Conservation (phyloP, 305 asterid genomes). For the Plantago coronopus region DNA sequence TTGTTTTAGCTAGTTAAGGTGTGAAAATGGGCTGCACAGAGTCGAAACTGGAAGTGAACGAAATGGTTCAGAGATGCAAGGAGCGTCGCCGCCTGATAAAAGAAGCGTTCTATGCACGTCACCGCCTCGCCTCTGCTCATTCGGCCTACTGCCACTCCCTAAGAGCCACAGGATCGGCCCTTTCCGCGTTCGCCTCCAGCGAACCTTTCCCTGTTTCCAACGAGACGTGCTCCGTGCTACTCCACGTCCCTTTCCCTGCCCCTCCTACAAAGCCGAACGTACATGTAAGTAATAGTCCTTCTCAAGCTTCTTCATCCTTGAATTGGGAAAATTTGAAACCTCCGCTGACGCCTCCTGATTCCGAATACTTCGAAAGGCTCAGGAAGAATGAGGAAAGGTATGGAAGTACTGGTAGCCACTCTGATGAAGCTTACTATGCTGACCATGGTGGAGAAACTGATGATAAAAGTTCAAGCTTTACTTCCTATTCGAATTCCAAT, state of each 20-base stretch:
- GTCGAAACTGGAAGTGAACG: conserved; percentile 90
- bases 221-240: conserved; percentile 73
- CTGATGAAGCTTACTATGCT: conserved; percentile 7
- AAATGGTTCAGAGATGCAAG: conserved; percentile 91
- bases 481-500: conserved; percentile 39
- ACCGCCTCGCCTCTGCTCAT: conserved; percentile 92
- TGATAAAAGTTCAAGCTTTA: conserved; percentile 40
- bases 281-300: conserved; percentile 43
- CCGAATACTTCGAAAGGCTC: conserved; percentile 71
- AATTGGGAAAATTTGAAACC: conserved; percentile 90
- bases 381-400: conserved; percentile 29
- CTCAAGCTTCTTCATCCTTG: conserved; percentile 86
- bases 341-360: conserved; percentile 97
- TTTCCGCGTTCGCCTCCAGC: conserved; percentile 70
- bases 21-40: conserved; percentile 70
- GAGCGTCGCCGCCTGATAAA: conserved; percentile 93
- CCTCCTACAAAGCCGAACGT: conserved; percentile 26
- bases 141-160: conserved; percentile 91
- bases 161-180: conserved; percentile 75
- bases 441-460: conserved; percentile 33
- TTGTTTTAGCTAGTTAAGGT: too few relatives aligned
- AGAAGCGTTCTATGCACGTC: conserved; percentile 72
- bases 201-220: conserved; percentile 77
- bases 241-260: conserved; percentile 47
- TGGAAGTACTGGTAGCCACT: not conserved